Evolutionary conservation across 192 early-diverging fungal species (phyloP), one percentile per base, ranked within the genome.

Genomic region (Obelidium mucronatum): DNA sequence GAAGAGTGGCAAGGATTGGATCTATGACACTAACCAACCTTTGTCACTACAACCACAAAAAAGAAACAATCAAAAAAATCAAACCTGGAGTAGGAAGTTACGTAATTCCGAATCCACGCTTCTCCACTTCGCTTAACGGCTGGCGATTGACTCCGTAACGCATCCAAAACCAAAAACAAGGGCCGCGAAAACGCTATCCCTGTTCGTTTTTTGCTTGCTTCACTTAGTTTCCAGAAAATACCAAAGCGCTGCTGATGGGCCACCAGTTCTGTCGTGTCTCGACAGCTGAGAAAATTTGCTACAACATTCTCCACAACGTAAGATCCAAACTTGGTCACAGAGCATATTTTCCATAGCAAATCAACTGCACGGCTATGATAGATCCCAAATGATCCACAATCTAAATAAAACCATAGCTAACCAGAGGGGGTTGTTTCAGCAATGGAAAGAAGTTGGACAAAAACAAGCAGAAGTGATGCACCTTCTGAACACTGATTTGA

Each of bases 131-230:
- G 82, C 37, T 84, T 82, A 62, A 90, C 80, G 0, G 84, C 76
- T 0, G 88, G 84, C 54, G 83, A 84, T 31, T 83, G 75, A 35
- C 87, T 88, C 34, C 82, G 73, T 40, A 94, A 79, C 44, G 87
- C 82, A 69, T 97, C 95, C 6, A 97, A 77, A 56, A 93, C 88
- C 6, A 97, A 69, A 71, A 95, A 91, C 82, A 95, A 86, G 2
- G 92, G 90, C 60, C 94, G 80, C 1, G 91, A 83, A 78, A 96
- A 96, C 0, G 84, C 80, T 37, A 86, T 67, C 1, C 78, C 75
- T 17, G 75, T 59, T 37, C 82, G 65, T 19, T 76, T 56, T 82
- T 42, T 85, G 73, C 4, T 89, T 34, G 40, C 63, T 78, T 78
- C 40, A 69, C 52, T 44, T 6, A 90, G 67, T 33, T 85, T 69